Evolutionary conservation across 2,329 filamentous ascomycete species (phyloP).

Genomic region (Trichoderma sp.): DNA sequence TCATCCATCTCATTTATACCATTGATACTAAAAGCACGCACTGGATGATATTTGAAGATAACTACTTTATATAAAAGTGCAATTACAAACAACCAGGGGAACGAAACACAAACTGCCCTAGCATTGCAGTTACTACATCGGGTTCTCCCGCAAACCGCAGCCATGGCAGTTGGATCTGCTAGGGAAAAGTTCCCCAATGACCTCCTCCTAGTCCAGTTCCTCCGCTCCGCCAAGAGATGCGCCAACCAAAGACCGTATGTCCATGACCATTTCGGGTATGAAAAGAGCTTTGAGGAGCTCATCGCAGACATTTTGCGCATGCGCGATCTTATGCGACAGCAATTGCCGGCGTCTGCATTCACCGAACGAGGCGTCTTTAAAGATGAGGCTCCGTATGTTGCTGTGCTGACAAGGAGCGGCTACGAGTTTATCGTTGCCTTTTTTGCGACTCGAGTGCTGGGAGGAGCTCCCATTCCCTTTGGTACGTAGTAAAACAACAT

Average conservation of each 20-base stretch:
- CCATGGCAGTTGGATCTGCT: slow-evolving; percentile 9
- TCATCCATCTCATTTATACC: background rate
- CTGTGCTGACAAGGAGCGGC: slow-evolving; percentile 22
- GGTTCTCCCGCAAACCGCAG: background rate
- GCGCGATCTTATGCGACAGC: slow-evolving; percentile 15
- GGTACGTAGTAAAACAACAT: slow-evolving; percentile 6
- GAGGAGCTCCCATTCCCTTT: slow-evolving; percentile 24
- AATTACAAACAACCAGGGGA: background rate
- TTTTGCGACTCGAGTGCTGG: slow-evolving; percentile 25
- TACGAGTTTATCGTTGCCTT: slow-evolving; percentile 29
- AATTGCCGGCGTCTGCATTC: slow-evolving; percentile 14
- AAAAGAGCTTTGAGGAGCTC: slow-evolving; percentile 25
- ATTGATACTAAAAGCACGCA: background rate
- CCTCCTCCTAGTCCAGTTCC: slow-evolving; percentile 22
- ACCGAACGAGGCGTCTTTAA: slow-evolving; percentile 14
- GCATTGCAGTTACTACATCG: background rate
- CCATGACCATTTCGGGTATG: slow-evolving; percentile 23
- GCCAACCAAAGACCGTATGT: slow-evolving; percentile 16
- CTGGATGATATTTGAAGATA: background rate
- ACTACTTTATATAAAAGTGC: background rate
- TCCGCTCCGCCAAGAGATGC: slow-evolving; percentile 19
- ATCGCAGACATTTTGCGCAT: slow-evolving; percentile 25
- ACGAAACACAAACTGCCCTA: background rate
- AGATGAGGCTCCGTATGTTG: slow-evolving; percentile 17
- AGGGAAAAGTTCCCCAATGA: slow-evolving; percentile 22